phyloP scores from a whole-genome alignment of 257 asterid genomes.

The Forsythia suspensa region DNA sequence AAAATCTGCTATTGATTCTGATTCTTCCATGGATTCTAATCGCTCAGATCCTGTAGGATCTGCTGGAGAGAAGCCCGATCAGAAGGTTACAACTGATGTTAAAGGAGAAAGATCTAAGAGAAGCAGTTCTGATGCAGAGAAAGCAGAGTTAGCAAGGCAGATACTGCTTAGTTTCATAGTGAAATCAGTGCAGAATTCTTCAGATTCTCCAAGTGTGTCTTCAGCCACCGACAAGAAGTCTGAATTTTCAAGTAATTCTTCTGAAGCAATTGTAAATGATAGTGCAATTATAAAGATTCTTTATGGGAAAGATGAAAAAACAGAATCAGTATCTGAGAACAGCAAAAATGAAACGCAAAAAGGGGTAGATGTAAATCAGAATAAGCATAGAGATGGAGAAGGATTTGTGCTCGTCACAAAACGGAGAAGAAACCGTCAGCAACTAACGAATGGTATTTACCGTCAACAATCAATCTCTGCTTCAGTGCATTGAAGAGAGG shows the following conservation, averaged over 20 bases:
- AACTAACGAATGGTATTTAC: slow-evolving; percentile 60
- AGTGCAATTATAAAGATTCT: slow-evolving; percentile 72
- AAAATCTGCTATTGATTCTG: slow-evolving; percentile 32
- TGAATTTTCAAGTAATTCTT: slow-evolving; percentile 48
- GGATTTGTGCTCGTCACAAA: slow-evolving; percentile 89
- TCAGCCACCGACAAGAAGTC: slow-evolving; percentile 45
- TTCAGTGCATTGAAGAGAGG: slow-evolving; percentile 65
- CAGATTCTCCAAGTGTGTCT: slow-evolving; percentile 47
- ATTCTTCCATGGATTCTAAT: slow-evolving; percentile 44
- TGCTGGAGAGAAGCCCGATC: slow-evolving; percentile 43
- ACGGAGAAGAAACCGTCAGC: slow-evolving; percentile 85
- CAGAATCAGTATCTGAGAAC: slow-evolving; percentile 30
- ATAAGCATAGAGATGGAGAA: slow-evolving; percentile 65
- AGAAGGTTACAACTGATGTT: slow-evolving; percentile 34
- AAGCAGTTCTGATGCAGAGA: slow-evolving; percentile 61
- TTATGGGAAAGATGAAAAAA: slow-evolving; percentile 56
- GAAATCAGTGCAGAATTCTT: slow-evolving; percentile 75
- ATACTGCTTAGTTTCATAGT: slow-evolving; percentile 91
- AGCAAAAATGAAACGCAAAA: slow-evolving; percentile 29
- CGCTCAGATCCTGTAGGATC: slow-evolving; percentile 34
- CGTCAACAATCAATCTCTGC: slow-evolving; percentile 85
- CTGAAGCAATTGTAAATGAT: slow-evolving; percentile 83
- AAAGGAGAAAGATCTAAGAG: slow-evolving; percentile 52
- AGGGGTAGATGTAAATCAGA: slow-evolving; percentile 35
- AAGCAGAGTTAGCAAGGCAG: slow-evolving; percentile 90